phyloP scores from a whole-genome alignment of 257 asterid species.

The Nicotiana tomentosiformis region DNA sequence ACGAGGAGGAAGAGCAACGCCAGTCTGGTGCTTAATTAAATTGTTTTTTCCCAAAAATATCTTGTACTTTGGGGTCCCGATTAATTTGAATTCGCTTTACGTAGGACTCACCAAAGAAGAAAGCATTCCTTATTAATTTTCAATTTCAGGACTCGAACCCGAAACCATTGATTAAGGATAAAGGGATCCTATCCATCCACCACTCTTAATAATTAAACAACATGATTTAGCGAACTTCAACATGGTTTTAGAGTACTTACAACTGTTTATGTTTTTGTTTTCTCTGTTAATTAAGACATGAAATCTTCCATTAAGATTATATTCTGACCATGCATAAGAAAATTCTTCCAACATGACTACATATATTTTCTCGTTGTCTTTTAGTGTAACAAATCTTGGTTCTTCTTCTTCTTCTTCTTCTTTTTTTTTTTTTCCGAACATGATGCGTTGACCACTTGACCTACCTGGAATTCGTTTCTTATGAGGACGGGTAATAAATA shows the following conservation, averaged over 20 bases:
- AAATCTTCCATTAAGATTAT: background rate
- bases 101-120: too few relatives aligned
- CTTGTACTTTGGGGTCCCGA: too few relatives aligned
- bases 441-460: background rate
- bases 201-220: background rate
- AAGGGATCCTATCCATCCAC: too few relatives aligned
- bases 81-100: too few relatives aligned
- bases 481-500: too few relatives aligned
- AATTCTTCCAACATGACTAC: background rate
- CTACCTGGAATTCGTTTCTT: too few relatives aligned
- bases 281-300: background rate
- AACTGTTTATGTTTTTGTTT: background rate
- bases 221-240: background rate
- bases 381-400: background rate
- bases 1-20: background rate
- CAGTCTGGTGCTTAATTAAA: background rate
- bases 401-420: too few relatives aligned
- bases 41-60: too few relatives aligned
- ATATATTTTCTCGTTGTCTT: background rate
- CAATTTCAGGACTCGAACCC: too few relatives aligned
- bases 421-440: too few relatives aligned
- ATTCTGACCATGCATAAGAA: conserved; percentile 6
- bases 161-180: too few relatives aligned
- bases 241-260: background rate
- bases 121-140: too few relatives aligned